These are phyloP conservation scores for Penicillium coprophilum DNA, from an alignment of 495 filamentous ascomycete species.

Conservation along the genomic window DNA sequence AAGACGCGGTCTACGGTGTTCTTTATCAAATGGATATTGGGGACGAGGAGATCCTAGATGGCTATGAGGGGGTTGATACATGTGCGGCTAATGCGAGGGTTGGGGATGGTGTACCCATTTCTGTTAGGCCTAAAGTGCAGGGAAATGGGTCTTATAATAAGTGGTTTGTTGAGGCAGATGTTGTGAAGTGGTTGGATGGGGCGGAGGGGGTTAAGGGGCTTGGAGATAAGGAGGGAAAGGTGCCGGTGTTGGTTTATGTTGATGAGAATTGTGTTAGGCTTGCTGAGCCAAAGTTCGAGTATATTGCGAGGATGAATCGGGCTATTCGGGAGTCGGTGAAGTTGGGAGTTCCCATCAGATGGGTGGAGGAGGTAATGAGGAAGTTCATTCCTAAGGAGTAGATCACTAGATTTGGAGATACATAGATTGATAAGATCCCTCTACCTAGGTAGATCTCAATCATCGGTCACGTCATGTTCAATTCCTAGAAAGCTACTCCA, in stretches of 20 bases:
- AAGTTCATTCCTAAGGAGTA: conserved; percentile 48
- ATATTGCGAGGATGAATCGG: conserved; percentile 65
- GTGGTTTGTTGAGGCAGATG: conserved; percentile 37
- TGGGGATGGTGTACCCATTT: conserved; percentile 21
- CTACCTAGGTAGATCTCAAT: neutral
- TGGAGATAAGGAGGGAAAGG: conserved; percentile 12
- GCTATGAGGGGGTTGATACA: conserved; percentile 44
- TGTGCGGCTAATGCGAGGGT: conserved; percentile 11
- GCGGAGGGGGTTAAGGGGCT: conserved; percentile 14
- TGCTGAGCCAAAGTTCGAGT: conserved; percentile 56
- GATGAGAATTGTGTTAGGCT: conserved; percentile 45
- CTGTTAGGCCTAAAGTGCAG: conserved; percentile 46
- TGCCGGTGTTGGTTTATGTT: conserved; percentile 57
- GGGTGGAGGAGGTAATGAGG: conserved; percentile 58
- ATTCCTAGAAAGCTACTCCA: neutral
- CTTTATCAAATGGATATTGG: conserved; percentile 53
- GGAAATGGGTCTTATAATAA: conserved; percentile 40
- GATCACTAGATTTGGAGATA: neutral
- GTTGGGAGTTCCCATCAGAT: conserved; percentile 55
- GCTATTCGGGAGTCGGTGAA: conserved; percentile 60
- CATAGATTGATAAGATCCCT: neutral
- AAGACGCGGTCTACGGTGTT: conserved; percentile 56
- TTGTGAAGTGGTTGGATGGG: conserved; percentile 38
- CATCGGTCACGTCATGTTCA: neutral
- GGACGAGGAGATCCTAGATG: conserved; percentile 43